Evolutionary conservation across 345 rosid genomes (phyloP).

Genomic region (Cardamine resedifolia): DNA sequence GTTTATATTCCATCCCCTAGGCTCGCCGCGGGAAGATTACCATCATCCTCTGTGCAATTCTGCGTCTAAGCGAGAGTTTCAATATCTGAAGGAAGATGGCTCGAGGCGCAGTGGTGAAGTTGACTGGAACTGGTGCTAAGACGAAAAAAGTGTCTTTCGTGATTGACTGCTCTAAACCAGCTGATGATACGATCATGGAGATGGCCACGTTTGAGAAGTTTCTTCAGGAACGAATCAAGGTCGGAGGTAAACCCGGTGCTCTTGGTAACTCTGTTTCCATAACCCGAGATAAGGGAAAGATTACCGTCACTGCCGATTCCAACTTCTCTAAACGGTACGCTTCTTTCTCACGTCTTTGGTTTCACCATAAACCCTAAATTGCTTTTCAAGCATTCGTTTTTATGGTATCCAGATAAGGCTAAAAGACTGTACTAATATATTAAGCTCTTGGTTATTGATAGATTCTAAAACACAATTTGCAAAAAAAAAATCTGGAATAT

Average conservation of each 20-base stretch:
- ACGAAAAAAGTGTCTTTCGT: slow-evolving; percentile 61
- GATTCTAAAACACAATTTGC: not conserved
- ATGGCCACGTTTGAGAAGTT: slow-evolving; percentile 76
- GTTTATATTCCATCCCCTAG: not conserved
- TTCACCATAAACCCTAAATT: not conserved
- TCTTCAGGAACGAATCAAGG: slow-evolving; percentile 82
- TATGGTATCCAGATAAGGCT: no score
- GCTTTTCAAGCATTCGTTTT: not conserved
- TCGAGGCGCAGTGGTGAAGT: slow-evolving; percentile 37
- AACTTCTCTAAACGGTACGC: slow-evolving; percentile 72
- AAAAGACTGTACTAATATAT: not conserved
- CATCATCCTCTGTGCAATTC: not conserved
- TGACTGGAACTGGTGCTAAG: slow-evolving; percentile 43
- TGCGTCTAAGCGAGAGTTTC: not conserved
- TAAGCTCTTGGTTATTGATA: not conserved
- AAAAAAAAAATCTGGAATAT: not conserved
- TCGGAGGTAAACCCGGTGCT: slow-evolving; percentile 80
- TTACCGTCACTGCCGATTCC: slow-evolving; percentile 57
- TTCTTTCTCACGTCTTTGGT: not conserved
- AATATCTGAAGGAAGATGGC: slow-evolving; percentile 16
- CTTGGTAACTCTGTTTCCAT: slow-evolving; percentile 63
- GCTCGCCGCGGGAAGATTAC: not conserved
- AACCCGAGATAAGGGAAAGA: slow-evolving; percentile 51
- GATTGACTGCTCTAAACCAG: slow-evolving; percentile 73
- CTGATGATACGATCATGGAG: slow-evolving; percentile 80